Base-by-base conservation (phyloP, 2,329 filamentous ascomycete genomes). In the Simplicillium aogashimaense region DNA sequence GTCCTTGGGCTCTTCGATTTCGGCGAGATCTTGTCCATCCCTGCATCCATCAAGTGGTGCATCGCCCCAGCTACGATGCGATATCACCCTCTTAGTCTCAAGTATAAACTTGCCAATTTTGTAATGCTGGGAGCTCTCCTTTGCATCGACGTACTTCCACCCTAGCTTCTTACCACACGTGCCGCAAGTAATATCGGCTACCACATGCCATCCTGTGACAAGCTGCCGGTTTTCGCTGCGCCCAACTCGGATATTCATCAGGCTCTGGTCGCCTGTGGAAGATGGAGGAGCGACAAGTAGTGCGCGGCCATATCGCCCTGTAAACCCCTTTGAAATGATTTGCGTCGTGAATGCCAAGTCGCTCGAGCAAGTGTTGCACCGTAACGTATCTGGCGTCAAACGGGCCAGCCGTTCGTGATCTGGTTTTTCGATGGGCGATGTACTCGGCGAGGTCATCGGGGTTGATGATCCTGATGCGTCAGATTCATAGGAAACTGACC, bases 41-140 rank as follows among this genome's bases (percentile, higher is more conserved):
- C 20, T 25, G 15, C 30, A 32, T 13, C 30, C 30, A 7, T 32
- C 15, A 25, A 25, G 20, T 7, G 37, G 40, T 15, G 31, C 53
- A 41, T 73, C 69, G 49, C 74, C 76, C 77, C 76, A 82, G 40
- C 57, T 62, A 29, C 67, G 65, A 35, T 66, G 63, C 11, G 67
- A 62, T 17, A 73, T 64, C 13, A 80, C 71, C 39, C 74, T 63
- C 53, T 72, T 69, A 31, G 71, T 75, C 61, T 83, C 79, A 31
- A 83, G 56, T 25, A 83, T 82, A 53, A 75, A 83, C 56, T 82
- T 83, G 48, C 78, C 78, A 37, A 82, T 66, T 58, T 83, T 83
- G 64, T 83, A 83, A 53, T 67, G 70, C 55, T 83, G 79, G 36
- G 65, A 59, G 41, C 62, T 51, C 48, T 81, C 74, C 44, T 67